A percentile compares a stretch with the other conserved stretches of the same genome.
Conservation (phyloP, 495 filamentous ascomycete genomes). For the Penicillium paradoxum region DNA sequence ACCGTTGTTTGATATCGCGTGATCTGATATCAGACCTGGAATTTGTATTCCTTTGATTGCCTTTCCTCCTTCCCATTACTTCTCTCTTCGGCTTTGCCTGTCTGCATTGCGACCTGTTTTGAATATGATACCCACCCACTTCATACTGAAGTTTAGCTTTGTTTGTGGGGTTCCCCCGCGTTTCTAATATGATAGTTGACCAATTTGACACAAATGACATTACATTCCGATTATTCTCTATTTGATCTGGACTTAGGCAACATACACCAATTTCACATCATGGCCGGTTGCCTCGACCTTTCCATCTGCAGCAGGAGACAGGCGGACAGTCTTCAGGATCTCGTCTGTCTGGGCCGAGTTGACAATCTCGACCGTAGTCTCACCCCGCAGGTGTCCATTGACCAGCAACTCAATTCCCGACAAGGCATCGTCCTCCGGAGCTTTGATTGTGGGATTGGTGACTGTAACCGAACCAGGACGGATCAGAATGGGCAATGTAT, state of each 20-base stretch:
- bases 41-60: not conserved
- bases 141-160: conserved; percentile 11
- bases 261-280: conserved; percentile 11
- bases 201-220: conserved; percentile 14
- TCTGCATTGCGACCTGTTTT: conserved; percentile 12
- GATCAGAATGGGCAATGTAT: conserved; percentile 37
- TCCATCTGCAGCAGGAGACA: conserved; percentile 15
- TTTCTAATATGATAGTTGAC: conserved; percentile 5
- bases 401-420: conserved; percentile 36
- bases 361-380: conserved; percentile 31
- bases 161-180: not conserved
- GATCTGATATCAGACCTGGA: not conserved
- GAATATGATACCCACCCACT: conserved; percentile 32
- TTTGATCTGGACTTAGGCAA: not conserved
- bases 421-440: conserved; percentile 33
- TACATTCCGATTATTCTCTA: conserved; percentile 6
- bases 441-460: conserved; percentile 30
- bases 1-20: not conserved
- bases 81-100: not conserved
- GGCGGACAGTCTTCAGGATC: conserved; percentile 24
- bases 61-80: not conserved
- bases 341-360: conserved; percentile 32
- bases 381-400: conserved; percentile 26
- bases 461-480: conserved; percentile 36
- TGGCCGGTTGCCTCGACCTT: conserved; percentile 13